Base-by-base conservation (phyloP, 2,329 filamentous ascomycete species). In the Microcyclosporella mali region DNA sequence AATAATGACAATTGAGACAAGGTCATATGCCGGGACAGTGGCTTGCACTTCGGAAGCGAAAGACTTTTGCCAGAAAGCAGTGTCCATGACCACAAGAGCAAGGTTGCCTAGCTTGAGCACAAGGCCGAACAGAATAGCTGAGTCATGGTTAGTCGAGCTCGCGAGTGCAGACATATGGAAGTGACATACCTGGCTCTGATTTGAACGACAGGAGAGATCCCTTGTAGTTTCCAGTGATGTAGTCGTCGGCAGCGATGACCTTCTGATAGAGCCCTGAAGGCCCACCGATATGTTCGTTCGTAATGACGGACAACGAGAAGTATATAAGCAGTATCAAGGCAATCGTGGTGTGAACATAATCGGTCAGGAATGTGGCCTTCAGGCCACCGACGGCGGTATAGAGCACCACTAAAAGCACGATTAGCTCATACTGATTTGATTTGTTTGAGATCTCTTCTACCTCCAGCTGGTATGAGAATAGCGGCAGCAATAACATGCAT, bases 51-150 rank as follows among this genome's bases (percentile, higher is more conserved):
- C 69, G 1, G 69, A 66, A 1, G 70, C 70, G 47, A 75, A 75
- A 0, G 67, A 69, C 56, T 75, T 75, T 43, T 74, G 71, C 70
- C 70, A 75, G 55, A 75, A 75, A 1, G 67, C 71, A 3, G 71
- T 75, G 48, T 75, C 69, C 70, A 75, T 74, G 4, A 73, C 60
- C 0, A 74, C 72, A 0, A 73, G 60, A 6, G 68, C 70, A 14
- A 74, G 56, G 40, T 74, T 74, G 11, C 70, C 71, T 34, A 74
- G 69, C 41, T 71, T 72, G 9, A 72, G 58, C 21, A 73, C 67
- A 4, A 75, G 46, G 0, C 67, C 68, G 56, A 67, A 74, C n/a
- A 59, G 48, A 10, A 59, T 49, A 7, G 57, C 53, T 52, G 25
- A 12, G 15, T 16, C 4, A 14, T 14, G 3, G 18, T 41, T 17